Percentiles rank a stretch among this genome's conserved stretches.
These are phyloP conservation scores for Epicoccum sorghinum DNA, from an alignment of 2,329 filamentous ascomycete species.

Conservation along the genomic window DNA sequence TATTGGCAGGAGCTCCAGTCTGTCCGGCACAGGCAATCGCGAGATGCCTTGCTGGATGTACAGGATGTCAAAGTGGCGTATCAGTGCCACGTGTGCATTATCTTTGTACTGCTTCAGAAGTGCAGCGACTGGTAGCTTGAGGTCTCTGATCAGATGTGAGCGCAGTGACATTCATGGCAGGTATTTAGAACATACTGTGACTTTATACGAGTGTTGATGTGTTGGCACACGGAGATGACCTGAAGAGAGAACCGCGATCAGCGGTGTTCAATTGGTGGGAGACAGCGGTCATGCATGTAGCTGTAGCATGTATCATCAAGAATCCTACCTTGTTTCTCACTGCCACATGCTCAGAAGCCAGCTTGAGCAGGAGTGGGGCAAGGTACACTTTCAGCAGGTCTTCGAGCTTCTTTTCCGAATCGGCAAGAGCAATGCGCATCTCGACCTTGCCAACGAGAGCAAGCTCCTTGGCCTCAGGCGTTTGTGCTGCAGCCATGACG, in stretches of 20 bases:
- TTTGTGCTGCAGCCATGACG: constrained; percentile 41
- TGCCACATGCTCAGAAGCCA: constrained; percentile 76
- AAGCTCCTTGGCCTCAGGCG: constrained; percentile 72
- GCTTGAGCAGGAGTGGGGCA: constrained; percentile 81
- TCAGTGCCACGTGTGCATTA: constrained; percentile 67
- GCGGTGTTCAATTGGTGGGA: constrained; percentile 27
- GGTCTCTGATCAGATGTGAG: constrained; percentile 49
- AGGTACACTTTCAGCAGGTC: constrained; percentile 79
- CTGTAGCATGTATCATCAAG: background rate
- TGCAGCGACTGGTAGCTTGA: constrained; percentile 82
- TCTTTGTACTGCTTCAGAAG: constrained; percentile 91
- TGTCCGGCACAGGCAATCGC: constrained; percentile 65
- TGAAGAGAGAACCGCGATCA: constrained; percentile 42
- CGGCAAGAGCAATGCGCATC: constrained; percentile 80
- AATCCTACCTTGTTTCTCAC: constrained; percentile 75
- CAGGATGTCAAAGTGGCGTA: constrained; percentile 85
- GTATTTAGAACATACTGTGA: constrained; percentile 50
- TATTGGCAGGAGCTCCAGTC: constrained; percentile 74
- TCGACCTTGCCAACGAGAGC: constrained; percentile 85
- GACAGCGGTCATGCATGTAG: background rate
- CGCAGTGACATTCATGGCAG: background rate
- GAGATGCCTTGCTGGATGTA: constrained; percentile 86
- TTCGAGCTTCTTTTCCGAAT: constrained; percentile 83
- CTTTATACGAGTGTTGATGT: constrained; percentile 70
- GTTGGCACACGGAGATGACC: constrained; percentile 73